A percentile compares a stretch with the other conserved stretches of the same genome.
These are phyloP conservation scores for Raffaelea albimanens DNA, from an alignment of 2,329 filamentous ascomycete species.

Conservation along the genomic window DNA sequence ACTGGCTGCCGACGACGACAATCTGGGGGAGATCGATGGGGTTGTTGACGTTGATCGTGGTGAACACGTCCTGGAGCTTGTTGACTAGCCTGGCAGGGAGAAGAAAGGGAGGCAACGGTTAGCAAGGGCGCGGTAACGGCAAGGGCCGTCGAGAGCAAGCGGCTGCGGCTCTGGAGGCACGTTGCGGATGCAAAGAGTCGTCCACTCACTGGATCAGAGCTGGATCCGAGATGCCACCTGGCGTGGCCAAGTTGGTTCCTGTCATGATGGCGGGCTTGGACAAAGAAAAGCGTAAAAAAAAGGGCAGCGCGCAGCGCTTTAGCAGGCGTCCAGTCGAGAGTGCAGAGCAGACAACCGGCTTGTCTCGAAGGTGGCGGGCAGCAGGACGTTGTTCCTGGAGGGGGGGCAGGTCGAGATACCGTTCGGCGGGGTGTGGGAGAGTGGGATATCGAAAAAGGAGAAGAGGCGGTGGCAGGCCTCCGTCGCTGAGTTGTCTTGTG, in stretches of 20 bases:
- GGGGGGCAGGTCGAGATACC: neutral
- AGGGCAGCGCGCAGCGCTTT: neutral
- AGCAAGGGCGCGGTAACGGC: neutral
- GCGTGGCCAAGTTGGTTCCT: constrained; percentile 11
- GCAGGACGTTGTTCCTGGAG: neutral
- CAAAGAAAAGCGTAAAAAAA: neutral
- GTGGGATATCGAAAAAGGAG: neutral
- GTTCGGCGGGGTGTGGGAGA: neutral
- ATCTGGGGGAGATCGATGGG: constrained; percentile 98
- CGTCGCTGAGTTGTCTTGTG: neutral
- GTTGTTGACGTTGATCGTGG: constrained; percentile 97
- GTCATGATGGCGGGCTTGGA: constrained; percentile 7
- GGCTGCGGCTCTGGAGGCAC: neutral
- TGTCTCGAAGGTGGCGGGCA: neutral
- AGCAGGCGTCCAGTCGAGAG: neutral
- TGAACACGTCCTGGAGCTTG: constrained; percentile 98
- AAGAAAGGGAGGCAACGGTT: neutral
- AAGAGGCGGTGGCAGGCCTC: constrained; percentile 3
- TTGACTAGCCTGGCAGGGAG: constrained; percentile 64
- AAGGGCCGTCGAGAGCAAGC: neutral
- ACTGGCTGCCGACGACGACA: constrained; percentile 95
- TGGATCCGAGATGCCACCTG: constrained; percentile 17
- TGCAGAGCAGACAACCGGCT: neutral
- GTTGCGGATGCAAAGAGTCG: neutral
- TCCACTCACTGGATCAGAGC: constrained; percentile 16